Percentiles rank a stretch among this genome's conserved stretches.
Evolutionary conservation across 345 rosid genomes (phyloP).

Genomic region (Acer negundo): DNA sequence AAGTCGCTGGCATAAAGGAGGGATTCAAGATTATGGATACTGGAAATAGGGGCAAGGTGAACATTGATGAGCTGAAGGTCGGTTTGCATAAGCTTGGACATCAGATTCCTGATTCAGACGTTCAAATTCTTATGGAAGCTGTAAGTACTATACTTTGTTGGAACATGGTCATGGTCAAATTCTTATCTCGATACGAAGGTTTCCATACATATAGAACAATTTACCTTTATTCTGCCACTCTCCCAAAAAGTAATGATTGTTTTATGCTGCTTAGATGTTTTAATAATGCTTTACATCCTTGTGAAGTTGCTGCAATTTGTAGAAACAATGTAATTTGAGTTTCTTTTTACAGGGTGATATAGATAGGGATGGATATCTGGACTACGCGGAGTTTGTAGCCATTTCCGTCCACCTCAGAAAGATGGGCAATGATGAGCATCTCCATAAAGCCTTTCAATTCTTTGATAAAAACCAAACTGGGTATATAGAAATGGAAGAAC

Average conservation of each 20-base stretch:
- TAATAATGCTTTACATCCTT: background rate
- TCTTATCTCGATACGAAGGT: background rate
- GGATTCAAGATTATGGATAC: slow-evolving; percentile 87
- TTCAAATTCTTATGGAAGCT: slow-evolving; percentile 94
- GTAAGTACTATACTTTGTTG: slow-evolving; percentile 46
- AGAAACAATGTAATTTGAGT: background rate
- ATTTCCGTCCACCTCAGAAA: slow-evolving; percentile 89
- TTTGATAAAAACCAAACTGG: slow-evolving; percentile 76
- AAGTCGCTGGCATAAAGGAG: slow-evolving; percentile 91
- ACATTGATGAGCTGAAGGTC: slow-evolving; percentile 69
- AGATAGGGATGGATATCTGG: slow-evolving; percentile 77
- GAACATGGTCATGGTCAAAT: background rate
- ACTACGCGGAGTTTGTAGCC: slow-evolving; percentile 86
- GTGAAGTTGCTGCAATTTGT: background rate
- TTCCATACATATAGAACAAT: background rate
- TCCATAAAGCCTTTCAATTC: slow-evolving; percentile 80
- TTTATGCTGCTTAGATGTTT: background rate
- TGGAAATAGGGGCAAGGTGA: slow-evolving; percentile 75
- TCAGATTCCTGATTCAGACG: slow-evolving; percentile 68
- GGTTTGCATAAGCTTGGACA: slow-evolving; percentile 90
- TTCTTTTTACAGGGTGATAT: slow-evolving; percentile 70
- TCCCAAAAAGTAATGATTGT: background rate
- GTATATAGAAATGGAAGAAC: slow-evolving; percentile 87
- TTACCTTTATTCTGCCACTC: background rate
- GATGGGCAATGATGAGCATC: slow-evolving; percentile 88